These are phyloP conservation scores for Alternaria sp. DNA, from an alignment of 2,329 filamentous ascomycete species.

Conservation along the genomic window DNA sequence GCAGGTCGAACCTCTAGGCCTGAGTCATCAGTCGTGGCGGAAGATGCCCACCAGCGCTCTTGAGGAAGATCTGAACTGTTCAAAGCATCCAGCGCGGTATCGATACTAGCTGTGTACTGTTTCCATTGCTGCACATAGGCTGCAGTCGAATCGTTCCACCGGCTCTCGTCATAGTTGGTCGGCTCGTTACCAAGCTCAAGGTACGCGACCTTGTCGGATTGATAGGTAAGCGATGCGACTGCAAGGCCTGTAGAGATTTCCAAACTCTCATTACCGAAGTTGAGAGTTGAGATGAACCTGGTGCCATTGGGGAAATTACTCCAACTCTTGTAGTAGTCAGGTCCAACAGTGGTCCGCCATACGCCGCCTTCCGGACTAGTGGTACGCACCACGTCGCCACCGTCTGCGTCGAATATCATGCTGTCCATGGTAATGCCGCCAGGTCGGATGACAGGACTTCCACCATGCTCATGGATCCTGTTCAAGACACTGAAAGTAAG, in stretches of 20 bases:
- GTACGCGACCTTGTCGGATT: conserved; percentile 12
- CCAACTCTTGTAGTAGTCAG: conserved; percentile 15
- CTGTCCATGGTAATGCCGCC: conserved; percentile 19
- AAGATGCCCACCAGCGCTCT: conserved; percentile 19
- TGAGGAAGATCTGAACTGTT: neutral
- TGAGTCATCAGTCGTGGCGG: conserved; percentile 15
- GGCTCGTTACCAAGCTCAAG: conserved; percentile 18
- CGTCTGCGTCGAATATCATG: conserved; percentile 11
- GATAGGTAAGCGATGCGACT: conserved; percentile 11
- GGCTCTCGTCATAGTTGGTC: conserved; percentile 9
- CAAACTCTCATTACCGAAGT: conserved; percentile 17
- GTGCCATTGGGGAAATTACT: conserved; percentile 16
- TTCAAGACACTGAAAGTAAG: conserved; percentile 9
- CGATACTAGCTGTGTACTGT: conserved; percentile 10
- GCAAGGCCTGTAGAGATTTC: conserved; percentile 13
- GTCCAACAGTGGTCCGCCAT: conserved; percentile 15
- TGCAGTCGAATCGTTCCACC: conserved; percentile 12
- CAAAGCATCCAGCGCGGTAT: conserved; percentile 2
- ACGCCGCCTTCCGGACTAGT: conserved; percentile 14
- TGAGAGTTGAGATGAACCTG: conserved; percentile 15
- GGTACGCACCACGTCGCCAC: conserved; percentile 11
- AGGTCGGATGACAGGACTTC: conserved; percentile 15
- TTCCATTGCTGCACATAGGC: conserved; percentile 17
- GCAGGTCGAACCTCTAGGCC: conserved; percentile 13
- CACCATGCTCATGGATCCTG: conserved; percentile 15